Evolutionary conservation across 129 eudicot species (phyloP), one percentile per base, ranked within the genome.

Genomic region (Apium graveolens): DNA sequence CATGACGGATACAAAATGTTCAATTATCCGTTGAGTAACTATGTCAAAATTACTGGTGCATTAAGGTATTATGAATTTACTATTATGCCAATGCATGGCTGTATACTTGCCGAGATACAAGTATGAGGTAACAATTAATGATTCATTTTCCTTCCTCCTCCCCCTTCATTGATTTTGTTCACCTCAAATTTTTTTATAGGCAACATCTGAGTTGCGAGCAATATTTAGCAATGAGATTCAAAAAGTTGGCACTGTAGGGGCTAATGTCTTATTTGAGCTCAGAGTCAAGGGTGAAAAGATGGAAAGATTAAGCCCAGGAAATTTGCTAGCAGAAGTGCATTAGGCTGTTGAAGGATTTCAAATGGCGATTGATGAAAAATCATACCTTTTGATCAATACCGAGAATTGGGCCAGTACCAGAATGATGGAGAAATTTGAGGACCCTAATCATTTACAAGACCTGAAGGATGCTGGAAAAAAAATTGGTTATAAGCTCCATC

Each of bases 51-150:
- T 43, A 86, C 92, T 53, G 95, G 97, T 78, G 97, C 98, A 75
- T 80, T 93, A 42, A 83, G 98, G 77, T 95, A 93, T 43, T 91
- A 97, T 78, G 91, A 95, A 0, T 91, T 91, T 79, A 89, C 89
- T 91, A 87, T 93, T 76, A 93, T 91, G 95, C 85, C 95, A 42
- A 84, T 93, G 98, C 98, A 93, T 70, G 98, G 98, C 8, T 85
- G 95, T 79, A 89, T 93, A 72, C 95, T 93, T 60, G 84, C 95
- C 1, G 98, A 93, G 82, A 93, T 93, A 83, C 98, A 93, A 95
- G 98, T 91, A 55, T 41, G 43, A 41, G 11, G 43, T 7, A 55
- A 55, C 65, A 41, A n/a, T 49, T 49, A 1, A 35, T 35, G 37
- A 3, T 35, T 35, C 37, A 4, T 13, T 21, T 0, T 16, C 20